phyloP scores from a whole-genome alignment of 441 rosid genomes.

The Croton setiger region DNA sequence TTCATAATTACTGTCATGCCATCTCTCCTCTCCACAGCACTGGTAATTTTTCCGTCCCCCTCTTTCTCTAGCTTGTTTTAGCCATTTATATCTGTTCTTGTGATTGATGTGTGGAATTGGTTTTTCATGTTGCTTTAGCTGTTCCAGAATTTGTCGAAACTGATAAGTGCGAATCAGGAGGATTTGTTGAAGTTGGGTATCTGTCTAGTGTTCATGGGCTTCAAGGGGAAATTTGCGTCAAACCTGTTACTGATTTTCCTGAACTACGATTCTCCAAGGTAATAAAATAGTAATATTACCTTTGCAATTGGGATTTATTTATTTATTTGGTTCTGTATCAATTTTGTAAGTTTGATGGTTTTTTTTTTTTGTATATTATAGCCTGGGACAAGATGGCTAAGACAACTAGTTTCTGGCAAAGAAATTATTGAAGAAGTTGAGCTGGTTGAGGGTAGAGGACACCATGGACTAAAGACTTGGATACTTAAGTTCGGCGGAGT shows the following conservation, averaged over 20 bases:
- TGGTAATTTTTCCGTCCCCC: conserved; percentile 32
- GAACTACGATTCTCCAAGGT: conserved; percentile 75
- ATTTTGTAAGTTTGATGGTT: not conserved
- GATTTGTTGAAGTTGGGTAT: conserved; percentile 74
- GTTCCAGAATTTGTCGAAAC: conserved; percentile 47
- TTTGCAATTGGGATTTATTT: not conserved
- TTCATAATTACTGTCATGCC: conserved; percentile 21
- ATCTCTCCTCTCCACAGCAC: conserved; percentile 36
- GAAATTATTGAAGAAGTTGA: conserved; percentile 64
- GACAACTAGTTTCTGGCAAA: conserved; percentile 56
- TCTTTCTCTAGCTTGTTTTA: conserved; percentile 7
- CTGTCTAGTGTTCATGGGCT: conserved; percentile 76
- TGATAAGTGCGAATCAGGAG: conserved; percentile 31
- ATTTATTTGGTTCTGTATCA: too few relatives aligned
- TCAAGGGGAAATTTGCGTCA: conserved; percentile 72
- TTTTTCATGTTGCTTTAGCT: conserved; percentile 35
- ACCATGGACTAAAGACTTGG: conserved; percentile 76
- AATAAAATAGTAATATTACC: conserved; percentile 3
- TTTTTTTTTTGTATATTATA: conserved; percentile 17
- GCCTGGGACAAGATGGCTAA: conserved; percentile 94
- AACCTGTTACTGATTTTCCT: conserved; percentile 81
- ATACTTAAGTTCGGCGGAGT: conserved; percentile 71
- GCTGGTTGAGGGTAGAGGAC: conserved; percentile 76
- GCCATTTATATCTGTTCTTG: not conserved
- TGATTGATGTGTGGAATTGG: not conserved